A percentile compares a stretch with the other conserved stretches of the same genome.
phyloP scores from a whole-genome alignment of 2,329 filamentous ascomycete species.

The Onygenales sp. region DNA sequence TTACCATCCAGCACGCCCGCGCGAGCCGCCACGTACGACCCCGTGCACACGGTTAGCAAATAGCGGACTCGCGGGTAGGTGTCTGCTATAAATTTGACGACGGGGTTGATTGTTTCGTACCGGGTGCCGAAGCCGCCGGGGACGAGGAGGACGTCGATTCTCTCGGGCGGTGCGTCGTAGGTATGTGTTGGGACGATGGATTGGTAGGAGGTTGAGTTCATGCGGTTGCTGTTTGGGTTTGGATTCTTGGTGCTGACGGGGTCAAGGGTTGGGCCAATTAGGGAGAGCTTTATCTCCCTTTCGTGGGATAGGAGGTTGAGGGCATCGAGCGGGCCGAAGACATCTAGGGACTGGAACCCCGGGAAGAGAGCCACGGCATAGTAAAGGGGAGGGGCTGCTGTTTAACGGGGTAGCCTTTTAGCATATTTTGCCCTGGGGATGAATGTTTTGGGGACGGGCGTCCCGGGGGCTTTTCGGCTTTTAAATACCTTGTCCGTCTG shows the following conservation, averaged over 20 bases:
- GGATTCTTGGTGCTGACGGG: constrained; percentile 22
- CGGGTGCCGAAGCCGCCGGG: constrained; percentile 51
- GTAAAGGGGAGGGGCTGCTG: constrained; percentile 3
- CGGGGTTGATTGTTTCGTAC: constrained; percentile 21
- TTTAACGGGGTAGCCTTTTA: not conserved
- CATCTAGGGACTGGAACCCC: constrained; percentile 34
- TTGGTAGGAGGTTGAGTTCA: constrained; percentile 23
- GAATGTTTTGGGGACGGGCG: not conserved
- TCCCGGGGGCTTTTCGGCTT: not conserved
- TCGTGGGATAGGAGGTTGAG: constrained; percentile 25
- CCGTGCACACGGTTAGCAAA: constrained; percentile 59
- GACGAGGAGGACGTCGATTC: constrained; percentile 55
- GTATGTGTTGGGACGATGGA: constrained; percentile 44
- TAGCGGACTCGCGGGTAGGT: constrained; percentile 43
- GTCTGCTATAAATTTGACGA: constrained; percentile 38
- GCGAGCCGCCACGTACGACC: constrained; percentile 48
- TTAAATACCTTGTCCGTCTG: not conserved
- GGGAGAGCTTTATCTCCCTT: constrained; percentile 16
- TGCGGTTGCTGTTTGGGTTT: constrained; percentile 8
- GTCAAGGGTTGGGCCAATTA: constrained; percentile 23
- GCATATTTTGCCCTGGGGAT: not conserved
- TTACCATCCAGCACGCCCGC: constrained; percentile 52
- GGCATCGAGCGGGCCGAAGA: constrained; percentile 39
- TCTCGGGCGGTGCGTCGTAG: constrained; percentile 39
- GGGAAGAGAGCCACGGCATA: constrained; percentile 26